Base-by-base conservation (phyloP, 352 stramenopile species). In the Aphanomyces euteiches region DNA sequence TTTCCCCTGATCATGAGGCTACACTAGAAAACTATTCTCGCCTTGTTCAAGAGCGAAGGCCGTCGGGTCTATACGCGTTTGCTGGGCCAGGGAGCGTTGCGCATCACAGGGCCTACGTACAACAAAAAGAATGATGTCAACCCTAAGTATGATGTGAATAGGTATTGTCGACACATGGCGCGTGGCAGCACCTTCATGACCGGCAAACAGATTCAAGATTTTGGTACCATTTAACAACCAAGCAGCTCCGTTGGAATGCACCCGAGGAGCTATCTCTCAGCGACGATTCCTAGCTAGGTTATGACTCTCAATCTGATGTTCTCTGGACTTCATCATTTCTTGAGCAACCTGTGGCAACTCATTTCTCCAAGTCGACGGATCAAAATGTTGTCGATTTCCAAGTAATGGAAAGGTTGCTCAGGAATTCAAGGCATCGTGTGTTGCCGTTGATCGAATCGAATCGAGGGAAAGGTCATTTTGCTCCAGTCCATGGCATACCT, bases 1-100 rank as follows among this genome's bases (percentile, higher is more conserved):
- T 81, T 0, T 79, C 87, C 36, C 72, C 80, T 12, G 61, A 53
- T 7, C 87, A 89, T 56, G 78, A 86, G 28, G 53, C 72, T 1
- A 61, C 90, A 12, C 7, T 90, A 8, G 78, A 83, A 47, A 91
- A 92, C 48, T 92, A 90, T 41, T 50, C 75, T 12, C 77, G 82
- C 3, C 72, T 93, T 2, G 72, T 87, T 38, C 69, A 77, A 5
- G 84, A 90, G 59, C 77, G 82, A 43, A 73, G 77, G 3, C 79
- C 84, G 13, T 71, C 75, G 10, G 78, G 85, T 3, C 39, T 81
- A n/a, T 91, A 90, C 71, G 73, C 58, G 13, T 69, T 73, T 39
- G 74, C 75, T 2, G 85, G 85, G 0, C 85, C 84, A 7, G 78
- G 82, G 56, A 84, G 78, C 54, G 77, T 84, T n/a, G 72, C 77